These are phyloP conservation scores for Xylaria flabelliformis DNA, from an alignment of 495 filamentous ascomycete genomes.

Conservation along the genomic window DNA sequence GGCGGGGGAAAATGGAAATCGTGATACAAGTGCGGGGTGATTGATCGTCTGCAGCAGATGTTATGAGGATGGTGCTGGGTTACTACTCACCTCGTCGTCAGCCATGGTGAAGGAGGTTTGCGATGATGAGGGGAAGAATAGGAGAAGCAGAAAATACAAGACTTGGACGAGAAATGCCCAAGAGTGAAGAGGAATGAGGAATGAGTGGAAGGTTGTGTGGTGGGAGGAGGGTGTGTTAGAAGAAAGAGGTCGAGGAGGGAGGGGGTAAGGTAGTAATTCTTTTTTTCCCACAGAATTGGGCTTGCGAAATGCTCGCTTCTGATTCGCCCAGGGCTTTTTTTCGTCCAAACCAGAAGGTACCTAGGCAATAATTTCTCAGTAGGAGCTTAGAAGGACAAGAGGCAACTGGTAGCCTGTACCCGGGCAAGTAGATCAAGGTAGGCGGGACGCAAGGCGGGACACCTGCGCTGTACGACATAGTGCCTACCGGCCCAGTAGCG, in stretches of 20 bases:
- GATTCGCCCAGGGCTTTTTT: conserved; percentile 27
- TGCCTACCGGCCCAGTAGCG: not conserved
- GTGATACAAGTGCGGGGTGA: conserved; percentile 38
- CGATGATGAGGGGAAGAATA: conserved; percentile 29
- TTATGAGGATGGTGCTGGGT: not conserved
- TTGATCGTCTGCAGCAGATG: conserved; percentile 29
- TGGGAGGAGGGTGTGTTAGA: conserved; percentile 36
- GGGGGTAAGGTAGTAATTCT: conserved; percentile 24
- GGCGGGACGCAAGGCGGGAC: not conserved
- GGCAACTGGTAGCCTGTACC: not conserved
- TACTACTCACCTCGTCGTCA: conserved; percentile 62
- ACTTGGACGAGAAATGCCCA: conserved; percentile 28
- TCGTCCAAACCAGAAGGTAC: not conserved
- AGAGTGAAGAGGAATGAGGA: conserved; percentile 25
- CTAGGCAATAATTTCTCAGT: conserved; percentile 24
- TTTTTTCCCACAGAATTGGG: conserved; percentile 28
- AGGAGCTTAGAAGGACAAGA: conserved; percentile 7
- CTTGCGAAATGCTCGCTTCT: conserved; percentile 9
- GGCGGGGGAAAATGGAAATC: conserved; percentile 25
- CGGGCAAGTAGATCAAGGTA: not conserved
- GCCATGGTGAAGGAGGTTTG: conserved; percentile 58
- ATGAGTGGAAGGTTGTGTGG: conserved; percentile 35
- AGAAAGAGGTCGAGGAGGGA: conserved; percentile 29
- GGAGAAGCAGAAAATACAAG: conserved; percentile 25
- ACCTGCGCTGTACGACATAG: conserved; percentile 12